Evolutionary conservation across 768 basidiomycete species (phyloP).

Genomic region (Thelephora ganbajun): DNA sequence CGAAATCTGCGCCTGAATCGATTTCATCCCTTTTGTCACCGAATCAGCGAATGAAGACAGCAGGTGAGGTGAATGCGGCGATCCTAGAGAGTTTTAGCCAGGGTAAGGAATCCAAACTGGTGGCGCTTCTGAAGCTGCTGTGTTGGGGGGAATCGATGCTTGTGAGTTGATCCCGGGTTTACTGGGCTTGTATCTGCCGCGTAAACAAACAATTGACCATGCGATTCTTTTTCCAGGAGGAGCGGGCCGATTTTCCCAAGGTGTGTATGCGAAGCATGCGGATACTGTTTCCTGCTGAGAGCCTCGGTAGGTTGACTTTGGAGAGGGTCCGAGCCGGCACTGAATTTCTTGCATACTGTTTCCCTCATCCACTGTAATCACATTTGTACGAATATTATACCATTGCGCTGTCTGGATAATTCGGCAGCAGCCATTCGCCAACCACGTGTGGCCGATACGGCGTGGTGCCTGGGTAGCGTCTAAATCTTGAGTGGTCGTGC

Average conservation of each 20-base stretch:
- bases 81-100: conserved; percentile 88
- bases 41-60: conserved; percentile 86
- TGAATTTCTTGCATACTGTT: background rate
- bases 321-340: conserved; percentile 11
- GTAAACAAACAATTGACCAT: too few species aligned
- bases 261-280: conserved; percentile 22
- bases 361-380: background rate
- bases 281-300: background rate
- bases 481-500: background rate
- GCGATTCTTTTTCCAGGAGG: conserved; percentile 20
- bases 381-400: too few species aligned
- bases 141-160: conserved; percentile 81
- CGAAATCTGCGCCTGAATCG: conserved; percentile 40
- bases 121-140: conserved; percentile 67
- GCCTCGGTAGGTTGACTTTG: background rate
- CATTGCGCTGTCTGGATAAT: background rate
- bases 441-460: conserved; percentile 1
- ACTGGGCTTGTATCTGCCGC: too few species aligned
- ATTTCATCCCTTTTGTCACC: conserved; percentile 76
- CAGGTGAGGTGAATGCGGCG: conserved; percentile 89
- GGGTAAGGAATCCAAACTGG: conserved; percentile 84
- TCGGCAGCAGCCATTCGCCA: too few species aligned
- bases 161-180: conserved; percentile 7
- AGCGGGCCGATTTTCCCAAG: conserved; percentile 71
- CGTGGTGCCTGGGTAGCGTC: background rate